Conservation (phyloP, 2,329 filamentous ascomycete species). For the Monilinia laxa region DNA sequence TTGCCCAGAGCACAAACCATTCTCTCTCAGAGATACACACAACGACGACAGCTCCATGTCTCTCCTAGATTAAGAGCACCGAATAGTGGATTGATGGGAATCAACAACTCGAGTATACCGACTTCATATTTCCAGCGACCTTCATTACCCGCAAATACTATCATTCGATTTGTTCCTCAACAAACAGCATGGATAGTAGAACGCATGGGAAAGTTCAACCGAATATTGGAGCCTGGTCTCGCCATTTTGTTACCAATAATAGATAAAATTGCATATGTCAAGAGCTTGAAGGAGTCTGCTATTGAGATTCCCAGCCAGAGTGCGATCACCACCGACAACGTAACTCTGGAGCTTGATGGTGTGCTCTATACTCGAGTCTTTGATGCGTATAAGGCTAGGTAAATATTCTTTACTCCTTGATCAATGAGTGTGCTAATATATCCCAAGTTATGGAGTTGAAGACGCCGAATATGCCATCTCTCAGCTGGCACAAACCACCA, state of each 20-base stretch:
- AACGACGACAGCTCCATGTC: conserved; percentile 36
- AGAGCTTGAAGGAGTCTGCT: conserved; percentile 92
- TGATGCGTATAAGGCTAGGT: conserved; percentile 97
- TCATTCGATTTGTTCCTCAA: conserved; percentile 97
- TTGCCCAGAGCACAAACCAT: conserved; percentile 31
- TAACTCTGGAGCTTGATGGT: conserved; percentile 93
- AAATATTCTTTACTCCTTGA: conserved; percentile 37
- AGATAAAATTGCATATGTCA: conserved; percentile 96
- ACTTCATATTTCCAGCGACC: conserved; percentile 78
- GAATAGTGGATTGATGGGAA: conserved; percentile 37
- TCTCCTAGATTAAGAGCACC: conserved; percentile 32
- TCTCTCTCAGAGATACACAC: conserved; percentile 28
- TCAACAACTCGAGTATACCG: conserved; percentile 47
- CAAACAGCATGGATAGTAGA: conserved; percentile 99
- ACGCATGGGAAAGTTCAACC: conserved; percentile 97
- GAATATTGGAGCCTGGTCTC: conserved; percentile 88
- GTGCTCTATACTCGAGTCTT: conserved; percentile 95
- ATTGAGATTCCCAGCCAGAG: conserved; percentile 97
- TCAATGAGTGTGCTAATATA: conserved; percentile 1
- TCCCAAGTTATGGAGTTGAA: conserved; percentile 85
- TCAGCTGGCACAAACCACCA: conserved; percentile 95
- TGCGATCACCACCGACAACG: conserved; percentile 97
- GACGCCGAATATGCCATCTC: conserved; percentile 98
- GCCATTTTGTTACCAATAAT: conserved; percentile 86
- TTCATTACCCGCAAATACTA: conserved; percentile 83